These are phyloP conservation scores for Phyllosticta capitalensis DNA, from an alignment of 2,329 filamentous ascomycete species.

Conservation along the genomic window DNA sequence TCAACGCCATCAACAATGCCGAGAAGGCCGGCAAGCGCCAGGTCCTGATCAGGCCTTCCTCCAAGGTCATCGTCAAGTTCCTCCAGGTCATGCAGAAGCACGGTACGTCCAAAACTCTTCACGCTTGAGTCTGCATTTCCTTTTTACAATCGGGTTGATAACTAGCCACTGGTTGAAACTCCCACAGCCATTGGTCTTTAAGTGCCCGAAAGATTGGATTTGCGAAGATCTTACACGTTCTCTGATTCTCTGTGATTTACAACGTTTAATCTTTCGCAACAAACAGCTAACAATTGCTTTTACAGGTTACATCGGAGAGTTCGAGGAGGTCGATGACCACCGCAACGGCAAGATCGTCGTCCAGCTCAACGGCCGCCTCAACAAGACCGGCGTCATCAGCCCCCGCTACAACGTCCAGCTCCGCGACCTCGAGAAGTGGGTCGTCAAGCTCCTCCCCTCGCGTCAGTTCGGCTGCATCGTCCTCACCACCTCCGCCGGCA, in stretches of 20 bases:
- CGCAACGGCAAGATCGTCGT: constrained; percentile 99
- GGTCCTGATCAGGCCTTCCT: constrained; percentile 93
- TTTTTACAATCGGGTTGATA: constrained; percentile 84
- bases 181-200: constrained; percentile 98
- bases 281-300: constrained; percentile 49
- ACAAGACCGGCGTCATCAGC: constrained; percentile 99
- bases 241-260: constrained; percentile 68
- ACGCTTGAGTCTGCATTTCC: not conserved
- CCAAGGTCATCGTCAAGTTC: constrained; percentile 99
- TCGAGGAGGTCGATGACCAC: constrained; percentile 99
- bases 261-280: constrained; percentile 94
- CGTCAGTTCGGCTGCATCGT: constrained; percentile 99
- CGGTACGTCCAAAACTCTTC: constrained; percentile 57
- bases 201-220: constrained; percentile 91
- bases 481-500: constrained; percentile 96
- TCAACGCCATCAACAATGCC: constrained; percentile 99
- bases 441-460: constrained; percentile 95
- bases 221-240: constrained; percentile 96
- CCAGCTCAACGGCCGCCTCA: constrained; percentile 97
- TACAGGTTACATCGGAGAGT: constrained; percentile 96
- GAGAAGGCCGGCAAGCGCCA: constrained; percentile 99
- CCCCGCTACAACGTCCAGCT: constrained; percentile 99
- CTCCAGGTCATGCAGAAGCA: constrained; percentile 98
- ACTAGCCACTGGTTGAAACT: constrained; percentile 93
- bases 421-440: constrained; percentile 98